Percentiles rank a stretch among this genome's conserved stretches.
These are phyloP conservation scores for Kickxella alabastrina DNA, from an alignment of 192 early-diverging fungal genomes.

Conservation along the genomic window DNA sequence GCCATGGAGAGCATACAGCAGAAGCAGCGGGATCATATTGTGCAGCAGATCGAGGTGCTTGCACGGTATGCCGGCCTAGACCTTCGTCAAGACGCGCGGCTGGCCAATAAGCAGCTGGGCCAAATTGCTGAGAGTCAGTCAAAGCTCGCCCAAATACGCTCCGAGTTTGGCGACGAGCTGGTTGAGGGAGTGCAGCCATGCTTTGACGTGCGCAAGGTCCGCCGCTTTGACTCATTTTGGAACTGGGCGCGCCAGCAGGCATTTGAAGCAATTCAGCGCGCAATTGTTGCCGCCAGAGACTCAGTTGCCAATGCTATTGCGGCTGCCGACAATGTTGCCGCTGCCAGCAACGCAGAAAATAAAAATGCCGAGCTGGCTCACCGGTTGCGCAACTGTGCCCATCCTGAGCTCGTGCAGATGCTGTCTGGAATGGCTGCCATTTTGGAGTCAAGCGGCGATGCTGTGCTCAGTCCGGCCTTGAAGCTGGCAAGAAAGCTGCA, in stretches of 20 bases:
- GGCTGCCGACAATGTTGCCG: conserved; percentile 64
- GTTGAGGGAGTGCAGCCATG: conserved; percentile 75
- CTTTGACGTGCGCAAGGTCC: conserved; percentile 78
- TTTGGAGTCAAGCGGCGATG: conserved; percentile 60
- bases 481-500: conserved; percentile 62
- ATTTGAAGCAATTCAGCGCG: conserved; percentile 67
- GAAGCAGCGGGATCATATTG: conserved; percentile 65
- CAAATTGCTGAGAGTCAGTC: conserved; percentile 59
- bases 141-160: conserved; percentile 71
- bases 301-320: conserved; percentile 75
- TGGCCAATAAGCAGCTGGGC: conserved; percentile 60
- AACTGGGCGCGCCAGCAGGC: conserved; percentile 73
- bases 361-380: conserved; percentile 5
- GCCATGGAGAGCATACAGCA: conserved; percentile 78
- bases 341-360: too few species aligned
- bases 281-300: conserved; percentile 71
- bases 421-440: conserved; percentile 69
- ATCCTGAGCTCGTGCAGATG: conserved; percentile 65
- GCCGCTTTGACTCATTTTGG: conserved; percentile 93
- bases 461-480: conserved; percentile 55
- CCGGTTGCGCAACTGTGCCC: conserved; percentile 76
- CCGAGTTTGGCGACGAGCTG: conserved; percentile 78
- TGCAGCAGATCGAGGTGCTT: conserved; percentile 79
- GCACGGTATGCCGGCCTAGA: conserved; percentile 80
- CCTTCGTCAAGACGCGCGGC: conserved; percentile 64